Conservation (phyloP, 306 rosid species). For the Lathyrus sativus region DNA sequence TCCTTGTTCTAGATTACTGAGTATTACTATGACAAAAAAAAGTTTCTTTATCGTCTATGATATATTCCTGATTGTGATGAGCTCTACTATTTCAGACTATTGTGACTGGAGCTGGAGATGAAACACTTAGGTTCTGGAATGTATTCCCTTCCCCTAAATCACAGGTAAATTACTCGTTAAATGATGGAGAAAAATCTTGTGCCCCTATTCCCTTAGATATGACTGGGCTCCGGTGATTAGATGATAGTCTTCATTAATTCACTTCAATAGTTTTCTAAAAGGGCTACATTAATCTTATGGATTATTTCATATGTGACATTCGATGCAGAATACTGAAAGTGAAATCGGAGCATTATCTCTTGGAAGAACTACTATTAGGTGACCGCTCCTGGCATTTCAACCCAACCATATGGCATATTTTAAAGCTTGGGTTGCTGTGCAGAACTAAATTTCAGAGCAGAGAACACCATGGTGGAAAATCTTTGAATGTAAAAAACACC, state of each 20-base stretch:
- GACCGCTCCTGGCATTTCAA: constrained; percentile 31
- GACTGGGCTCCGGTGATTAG: too few species aligned
- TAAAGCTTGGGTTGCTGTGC: constrained; percentile 29
- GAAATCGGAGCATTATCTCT: constrained; percentile 95
- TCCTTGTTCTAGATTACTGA: neutral
- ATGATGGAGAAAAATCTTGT: neutral
- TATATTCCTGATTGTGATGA: constrained; percentile 26
- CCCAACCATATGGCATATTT: constrained; percentile 34
- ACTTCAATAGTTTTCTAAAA: too few species aligned
- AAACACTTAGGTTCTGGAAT: constrained; percentile 96
- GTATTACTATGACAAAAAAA: neutral
- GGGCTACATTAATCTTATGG: too few species aligned
- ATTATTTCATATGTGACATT: constrained; percentile 12
- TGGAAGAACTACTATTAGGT: constrained; percentile 90
- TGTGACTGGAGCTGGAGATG: constrained; percentile 99
- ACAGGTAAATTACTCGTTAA: constrained; percentile 62
- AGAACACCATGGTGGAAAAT: constrained; percentile 25
- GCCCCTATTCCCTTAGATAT: too few species aligned
- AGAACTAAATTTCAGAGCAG: constrained; percentile 20
- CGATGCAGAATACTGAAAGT: constrained; percentile 79
- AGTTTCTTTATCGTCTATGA: constrained; percentile 15
- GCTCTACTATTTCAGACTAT: constrained; percentile 68
- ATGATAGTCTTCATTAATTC: too few species aligned
- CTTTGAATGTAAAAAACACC: constrained; percentile 24
- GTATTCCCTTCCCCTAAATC: constrained; percentile 98